phyloP scores from a whole-genome alignment of 1,139 yeast species.

The Yamadazyma pseudoaaseri region DNA sequence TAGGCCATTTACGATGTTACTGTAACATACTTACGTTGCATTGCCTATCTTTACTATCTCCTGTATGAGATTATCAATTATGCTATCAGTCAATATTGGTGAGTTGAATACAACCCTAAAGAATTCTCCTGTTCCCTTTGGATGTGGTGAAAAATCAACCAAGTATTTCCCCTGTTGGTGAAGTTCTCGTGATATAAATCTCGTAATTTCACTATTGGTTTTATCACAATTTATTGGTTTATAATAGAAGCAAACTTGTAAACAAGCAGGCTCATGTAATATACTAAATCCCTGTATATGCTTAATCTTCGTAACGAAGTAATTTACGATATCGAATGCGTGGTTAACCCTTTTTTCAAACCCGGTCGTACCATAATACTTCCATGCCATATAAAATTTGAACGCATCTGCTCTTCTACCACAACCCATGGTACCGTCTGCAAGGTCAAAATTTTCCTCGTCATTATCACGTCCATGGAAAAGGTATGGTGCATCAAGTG shows the following conservation, averaged over 20 bases:
- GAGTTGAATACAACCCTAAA: constrained; percentile 84
- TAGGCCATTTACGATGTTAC: too few species aligned
- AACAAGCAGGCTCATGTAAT: constrained; percentile 68
- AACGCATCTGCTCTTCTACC: constrained; percentile 84
- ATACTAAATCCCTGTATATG: constrained; percentile 45
- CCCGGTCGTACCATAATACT: constrained; percentile 67
- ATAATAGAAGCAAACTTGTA: constrained; percentile 83
- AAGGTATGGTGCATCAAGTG: constrained; percentile 76
- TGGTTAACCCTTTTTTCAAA: constrained; percentile 66
- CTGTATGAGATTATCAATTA: constrained; percentile 38
- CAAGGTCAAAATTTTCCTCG: constrained; percentile 70
- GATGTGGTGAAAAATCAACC: constrained; percentile 81
- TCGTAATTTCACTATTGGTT: constrained; percentile 57
- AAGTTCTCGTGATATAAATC: constrained; percentile 60
- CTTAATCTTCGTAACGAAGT: constrained; percentile 51
- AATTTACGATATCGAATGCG: constrained; percentile 62
- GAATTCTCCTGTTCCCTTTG: constrained; percentile 66
- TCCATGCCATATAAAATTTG: constrained; percentile 79
- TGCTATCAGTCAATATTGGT: constrained; percentile 48
- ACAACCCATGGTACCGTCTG: constrained; percentile 92
- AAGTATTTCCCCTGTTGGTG: constrained; percentile 65
- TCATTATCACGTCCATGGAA: constrained; percentile 63
- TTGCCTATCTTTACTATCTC: constrained; percentile 29
- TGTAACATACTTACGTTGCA: background rate
- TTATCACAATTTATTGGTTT: constrained; percentile 39